Base-by-base conservation (phyloP, 139 green algal species). In the Yamagishiella unicocca region DNA sequence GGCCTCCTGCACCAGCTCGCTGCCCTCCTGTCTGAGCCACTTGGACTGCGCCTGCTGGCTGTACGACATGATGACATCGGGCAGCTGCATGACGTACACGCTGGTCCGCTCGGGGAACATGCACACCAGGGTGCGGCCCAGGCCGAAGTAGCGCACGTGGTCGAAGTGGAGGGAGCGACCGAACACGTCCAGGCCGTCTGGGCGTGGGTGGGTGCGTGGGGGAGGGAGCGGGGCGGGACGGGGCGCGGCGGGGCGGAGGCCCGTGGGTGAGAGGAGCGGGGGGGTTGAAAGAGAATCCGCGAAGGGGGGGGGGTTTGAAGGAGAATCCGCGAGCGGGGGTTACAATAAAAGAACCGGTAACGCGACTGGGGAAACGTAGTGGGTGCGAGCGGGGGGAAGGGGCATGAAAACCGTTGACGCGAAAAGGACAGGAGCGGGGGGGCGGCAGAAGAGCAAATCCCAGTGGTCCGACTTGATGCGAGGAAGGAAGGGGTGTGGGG, bases 121-220 rank as follows among this genome's bases (percentile, higher is more conserved):
- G 90, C 95, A 97, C 42, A 96, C 88, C 38, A 97, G 92, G 7
- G 89, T 95, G 45, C 82, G 81, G 21, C 96, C 95, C 58, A 95
- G 84, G 4, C 94, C 96, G 90, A 98, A 94, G 92, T 97, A 98
- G 27, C 93, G 92, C 54, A 97, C 94, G 85, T 94, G 96, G 82
- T 94, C 92, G 12, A 82, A 43, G 50, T 96, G 91, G 42, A 96
- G 81, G 9, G 82, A 85, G 46, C 87, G 82, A 22, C 91, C 91
- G 42, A 89, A 90, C n/a, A 94, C 50, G 46, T 92, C 71, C 45
- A 96, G 87, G 61, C 84, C 67, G 31, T 90, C 83, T 33, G 90
- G 84, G 22, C 37, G 78, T 45, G 27, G 62, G 46, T 35, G 10
- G 38, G n/a, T 22, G 42, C n/a, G n/a, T 6, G 64, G 64, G n/a